Percentiles rank a stretch among this genome's conserved stretches.
phyloP scores from a whole-genome alignment of 2,329 filamentous ascomycete genomes.

The Colletotrichum plurivorum region DNA sequence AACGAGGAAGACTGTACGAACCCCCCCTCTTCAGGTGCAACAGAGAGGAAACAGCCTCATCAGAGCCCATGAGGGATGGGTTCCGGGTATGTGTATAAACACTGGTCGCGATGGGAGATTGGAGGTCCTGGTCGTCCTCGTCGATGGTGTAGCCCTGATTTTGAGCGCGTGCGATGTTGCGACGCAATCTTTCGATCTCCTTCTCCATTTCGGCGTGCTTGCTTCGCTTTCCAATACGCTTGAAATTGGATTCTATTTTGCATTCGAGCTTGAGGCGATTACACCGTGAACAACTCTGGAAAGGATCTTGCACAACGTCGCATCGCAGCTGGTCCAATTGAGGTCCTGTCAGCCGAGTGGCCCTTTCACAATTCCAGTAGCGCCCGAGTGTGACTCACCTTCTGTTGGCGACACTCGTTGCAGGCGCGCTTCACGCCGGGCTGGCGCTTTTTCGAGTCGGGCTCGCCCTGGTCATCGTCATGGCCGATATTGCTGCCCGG shows the following conservation, averaged over 20 bases:
- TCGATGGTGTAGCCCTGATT: slow-evolving; percentile 69
- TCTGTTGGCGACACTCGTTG: slow-evolving; percentile 89
- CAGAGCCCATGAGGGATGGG: slow-evolving; percentile 75
- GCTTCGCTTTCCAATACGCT: slow-evolving; percentile 84
- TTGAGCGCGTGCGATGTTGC: slow-evolving; percentile 72
- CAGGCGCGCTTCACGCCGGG: slow-evolving; percentile 84
- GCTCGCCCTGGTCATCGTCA: slow-evolving; percentile 68
- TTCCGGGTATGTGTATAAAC: slow-evolving; percentile 73
- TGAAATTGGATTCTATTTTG: slow-evolving; percentile 91
- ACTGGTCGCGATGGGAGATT: slow-evolving; percentile 72
- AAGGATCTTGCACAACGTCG: slow-evolving; percentile 86
- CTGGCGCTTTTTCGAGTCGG: slow-evolving; percentile 72
- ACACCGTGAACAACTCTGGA: slow-evolving; percentile 83
- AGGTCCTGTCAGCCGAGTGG: slow-evolving; percentile 14
- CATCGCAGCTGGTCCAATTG: slow-evolving; percentile 75
- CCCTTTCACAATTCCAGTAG: neutral
- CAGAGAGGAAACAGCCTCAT: slow-evolving; percentile 77
- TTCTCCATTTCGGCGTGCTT: slow-evolving; percentile 91
- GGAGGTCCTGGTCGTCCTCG: slow-evolving; percentile 70
- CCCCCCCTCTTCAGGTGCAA: slow-evolving; percentile 77
- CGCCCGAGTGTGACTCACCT: slow-evolving; percentile 68
- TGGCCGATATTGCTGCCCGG: slow-evolving; percentile 71
- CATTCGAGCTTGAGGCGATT: slow-evolving; percentile 84
- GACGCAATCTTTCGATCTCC: slow-evolving; percentile 79
- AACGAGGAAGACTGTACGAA: slow-evolving; percentile 71